Evolutionary conservation across 2,329 filamentous ascomycete species (phyloP).

Genomic region (Stemphylium lycopersici): DNA sequence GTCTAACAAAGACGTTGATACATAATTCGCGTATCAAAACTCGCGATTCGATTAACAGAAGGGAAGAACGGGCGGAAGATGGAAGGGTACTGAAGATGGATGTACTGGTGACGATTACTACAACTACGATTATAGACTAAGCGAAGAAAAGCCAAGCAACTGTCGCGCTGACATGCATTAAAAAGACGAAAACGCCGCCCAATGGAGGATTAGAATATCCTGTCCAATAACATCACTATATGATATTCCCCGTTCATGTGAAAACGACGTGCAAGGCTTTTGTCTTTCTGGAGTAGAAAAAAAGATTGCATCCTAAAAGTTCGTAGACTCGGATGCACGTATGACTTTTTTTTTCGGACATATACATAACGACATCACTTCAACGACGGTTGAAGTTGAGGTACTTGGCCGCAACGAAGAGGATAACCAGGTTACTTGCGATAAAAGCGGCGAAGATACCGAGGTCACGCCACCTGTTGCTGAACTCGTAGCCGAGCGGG

Average conservation of each 20-base stretch:
- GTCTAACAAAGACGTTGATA: background rate
- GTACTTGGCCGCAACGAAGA: constrained; percentile 63
- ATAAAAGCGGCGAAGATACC: constrained; percentile 81
- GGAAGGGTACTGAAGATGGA: too few species aligned
- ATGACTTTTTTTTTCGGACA: background rate
- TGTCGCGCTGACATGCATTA: background rate
- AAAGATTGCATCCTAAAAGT: background rate
- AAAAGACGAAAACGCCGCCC: constrained; percentile 18
- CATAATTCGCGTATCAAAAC: too few species aligned
- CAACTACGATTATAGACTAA: too few species aligned
- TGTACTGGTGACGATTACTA: too few species aligned
- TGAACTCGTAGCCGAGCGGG: constrained; percentile 69
- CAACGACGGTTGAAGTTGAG: constrained; percentile 54
- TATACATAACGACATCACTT: constrained; percentile 1
- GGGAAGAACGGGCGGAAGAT: too few species aligned
- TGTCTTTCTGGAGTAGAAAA: background rate
- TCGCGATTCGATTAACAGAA: too few species aligned
- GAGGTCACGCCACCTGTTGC: constrained; percentile 78
- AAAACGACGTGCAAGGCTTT: background rate
- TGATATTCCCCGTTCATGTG: background rate
- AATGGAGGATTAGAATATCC: constrained; percentile 14
- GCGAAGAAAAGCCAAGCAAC: too few species aligned
- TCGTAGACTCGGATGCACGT: background rate
- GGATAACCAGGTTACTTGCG: constrained; percentile 73
- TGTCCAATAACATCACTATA: background rate